Conservation (phyloP, 2,329 filamentous ascomycete species). For the Zopfia rhizophila region DNA sequence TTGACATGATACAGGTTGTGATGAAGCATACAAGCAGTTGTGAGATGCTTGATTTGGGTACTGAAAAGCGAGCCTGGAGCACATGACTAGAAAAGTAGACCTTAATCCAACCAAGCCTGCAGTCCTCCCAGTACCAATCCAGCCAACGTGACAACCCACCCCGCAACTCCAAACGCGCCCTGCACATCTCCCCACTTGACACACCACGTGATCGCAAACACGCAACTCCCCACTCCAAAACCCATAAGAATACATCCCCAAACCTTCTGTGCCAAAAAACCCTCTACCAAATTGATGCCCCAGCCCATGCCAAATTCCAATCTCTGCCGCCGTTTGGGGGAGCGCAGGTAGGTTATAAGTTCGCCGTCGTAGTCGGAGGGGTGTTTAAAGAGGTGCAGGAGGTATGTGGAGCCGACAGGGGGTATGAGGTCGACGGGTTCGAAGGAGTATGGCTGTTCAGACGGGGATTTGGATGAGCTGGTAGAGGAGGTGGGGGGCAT, state of each 20-base stretch:
- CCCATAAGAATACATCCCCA: conserved; percentile 42
- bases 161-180: conserved; percentile 53
- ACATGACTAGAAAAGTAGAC: too few relatives aligned
- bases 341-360: conserved; percentile 48
- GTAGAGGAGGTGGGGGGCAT: conserved; percentile 40
- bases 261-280: conserved; percentile 48
- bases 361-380: conserved; percentile 53
- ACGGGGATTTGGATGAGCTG: conserved; percentile 28
- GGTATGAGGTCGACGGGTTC: conserved; percentile 51
- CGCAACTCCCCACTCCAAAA: conserved; percentile 44
- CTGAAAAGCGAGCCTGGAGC: too few relatives aligned
- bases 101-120: conserved; percentile 45
- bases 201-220: conserved; percentile 50
- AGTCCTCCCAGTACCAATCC: conserved; percentile 44
- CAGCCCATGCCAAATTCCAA: conserved; percentile 50
- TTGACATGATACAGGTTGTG: too few relatives aligned
- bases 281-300: conserved; percentile 53
- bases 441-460: conserved; percentile 47
- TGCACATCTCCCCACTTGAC: conserved; percentile 46
- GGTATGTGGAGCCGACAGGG: conserved; percentile 50
- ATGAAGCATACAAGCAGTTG: too few relatives aligned
- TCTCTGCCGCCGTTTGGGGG: conserved; percentile 44
- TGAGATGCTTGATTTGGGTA: too few relatives aligned
- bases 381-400: conserved; percentile 53
- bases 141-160: conserved; percentile 48